A percentile compares a stretch with the other conserved stretches of the same genome.
Conservation (phyloP, 495 filamentous ascomycete species). For the Beverwykella pulmonaria region DNA sequence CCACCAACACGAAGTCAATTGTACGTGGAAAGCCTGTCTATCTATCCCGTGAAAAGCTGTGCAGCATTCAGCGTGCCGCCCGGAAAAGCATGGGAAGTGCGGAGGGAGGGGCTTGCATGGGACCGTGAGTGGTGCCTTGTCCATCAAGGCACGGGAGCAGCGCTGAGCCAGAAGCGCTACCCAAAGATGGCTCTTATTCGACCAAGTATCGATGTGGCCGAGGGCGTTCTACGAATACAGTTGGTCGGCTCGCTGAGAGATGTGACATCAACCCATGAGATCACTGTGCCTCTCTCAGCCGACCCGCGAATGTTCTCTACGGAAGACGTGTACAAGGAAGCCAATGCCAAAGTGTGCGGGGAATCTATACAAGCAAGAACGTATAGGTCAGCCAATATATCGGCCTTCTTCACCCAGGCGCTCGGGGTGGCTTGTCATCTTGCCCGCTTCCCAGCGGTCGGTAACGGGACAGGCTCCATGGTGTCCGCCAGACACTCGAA, state of each 20-base stretch:
- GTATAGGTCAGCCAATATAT: conserved; percentile 65
- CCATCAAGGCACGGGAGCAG: conserved; percentile 75
- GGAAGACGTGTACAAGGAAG: conserved; percentile 36
- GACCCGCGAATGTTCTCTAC: conserved; percentile 56
- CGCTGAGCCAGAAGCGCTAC: conserved; percentile 79
- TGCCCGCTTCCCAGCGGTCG: conserved; percentile 72
- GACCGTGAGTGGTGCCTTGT: conserved; percentile 93
- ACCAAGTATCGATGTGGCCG: conserved; percentile 67
- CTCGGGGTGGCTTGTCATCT: conserved; percentile 77
- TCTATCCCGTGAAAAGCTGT: conserved; percentile 86
- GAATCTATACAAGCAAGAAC: conserved; percentile 69
- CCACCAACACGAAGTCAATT: conserved; percentile 38
- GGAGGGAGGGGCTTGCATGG: conserved; percentile 79
- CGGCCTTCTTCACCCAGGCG: conserved; percentile 71
- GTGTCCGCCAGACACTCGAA: conserved; percentile 65
- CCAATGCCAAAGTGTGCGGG: conserved; percentile 72
- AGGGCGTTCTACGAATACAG: conserved; percentile 57
- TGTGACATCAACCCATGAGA: conserved; percentile 42
- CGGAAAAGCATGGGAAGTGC: conserved; percentile 70
- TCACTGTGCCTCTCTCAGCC: conserved; percentile 66
- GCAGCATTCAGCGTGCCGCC: conserved; percentile 72
- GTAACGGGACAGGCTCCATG: conserved; percentile 46
- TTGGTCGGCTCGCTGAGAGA: conserved; percentile 35
- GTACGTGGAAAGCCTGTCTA: conserved; percentile 46
- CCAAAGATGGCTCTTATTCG: conserved; percentile 80